Percentiles rank a stretch among this genome's conserved stretches.
These are phyloP conservation scores for Cystobasidium slooffiae DNA, from an alignment of 1,284 basidiomycete genomes.

Conservation along the genomic window DNA sequence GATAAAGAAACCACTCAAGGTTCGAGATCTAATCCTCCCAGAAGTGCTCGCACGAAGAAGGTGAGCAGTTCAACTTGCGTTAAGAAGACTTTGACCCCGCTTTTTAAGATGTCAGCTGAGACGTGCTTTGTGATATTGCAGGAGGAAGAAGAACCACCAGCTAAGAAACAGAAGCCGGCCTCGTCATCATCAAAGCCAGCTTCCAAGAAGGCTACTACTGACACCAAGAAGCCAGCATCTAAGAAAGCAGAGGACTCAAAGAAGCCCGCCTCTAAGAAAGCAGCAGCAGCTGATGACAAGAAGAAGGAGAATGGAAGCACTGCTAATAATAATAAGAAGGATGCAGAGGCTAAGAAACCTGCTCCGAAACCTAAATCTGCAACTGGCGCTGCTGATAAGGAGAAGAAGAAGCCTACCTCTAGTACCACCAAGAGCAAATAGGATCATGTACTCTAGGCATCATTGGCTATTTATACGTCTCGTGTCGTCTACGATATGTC, in stretches of 20 bases:
- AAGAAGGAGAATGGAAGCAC: constrained; percentile 1
- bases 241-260: not conserved
- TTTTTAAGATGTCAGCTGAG: not conserved
- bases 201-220: constrained; percentile 8
- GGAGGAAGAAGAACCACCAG: constrained; percentile 25
- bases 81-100: not conserved
- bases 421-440: constrained; percentile 20
- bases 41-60: constrained; percentile 34
- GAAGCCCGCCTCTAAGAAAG: constrained; percentile 32
- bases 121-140: not conserved
- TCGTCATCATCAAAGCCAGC: constrained; percentile 7
- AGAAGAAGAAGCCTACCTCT: constrained; percentile 11
- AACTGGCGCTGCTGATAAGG: not conserved
- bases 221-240: not conserved
- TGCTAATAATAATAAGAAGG: constrained; percentile 1
- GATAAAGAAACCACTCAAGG: constrained; percentile 17
- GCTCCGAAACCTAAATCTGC: constrained; percentile 23
- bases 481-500: too few relatives aligned
- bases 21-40: constrained; percentile 30
- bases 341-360: constrained; percentile 20
- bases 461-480: too few relatives aligned
- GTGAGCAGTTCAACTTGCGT: not conserved
- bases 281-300: not conserved
- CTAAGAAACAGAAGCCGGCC: constrained; percentile 24
- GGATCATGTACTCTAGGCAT: too few relatives aligned